A percentile compares a stretch with the other conserved stretches of the same genome.
These are phyloP conservation scores for Zygosaccharomyces pseudorouxii DNA, from an alignment of 805 yeast genomes.

Conservation along the genomic window DNA sequence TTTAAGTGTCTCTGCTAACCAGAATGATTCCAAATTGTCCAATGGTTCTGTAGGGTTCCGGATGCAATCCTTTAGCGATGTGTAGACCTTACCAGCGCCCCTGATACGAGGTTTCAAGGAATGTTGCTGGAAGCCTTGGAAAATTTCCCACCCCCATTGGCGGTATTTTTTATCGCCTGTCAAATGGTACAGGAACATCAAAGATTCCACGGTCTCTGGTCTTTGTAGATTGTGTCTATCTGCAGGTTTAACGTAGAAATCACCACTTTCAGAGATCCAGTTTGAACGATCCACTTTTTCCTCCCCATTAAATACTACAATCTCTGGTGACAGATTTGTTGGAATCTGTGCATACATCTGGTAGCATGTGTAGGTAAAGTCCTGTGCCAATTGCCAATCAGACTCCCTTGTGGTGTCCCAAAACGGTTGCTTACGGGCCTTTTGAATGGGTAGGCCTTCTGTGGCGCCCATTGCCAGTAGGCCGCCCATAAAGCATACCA, in stretches of 20 bases:
- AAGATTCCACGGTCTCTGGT: slow-evolving; percentile 90
- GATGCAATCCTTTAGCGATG: slow-evolving; percentile 66
- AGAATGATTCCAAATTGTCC: slow-evolving; percentile 86
- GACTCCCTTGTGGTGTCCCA: slow-evolving; percentile 59
- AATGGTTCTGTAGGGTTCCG: slow-evolving; percentile 44
- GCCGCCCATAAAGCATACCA: slow-evolving; percentile 90
- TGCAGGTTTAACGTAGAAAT: slow-evolving; percentile 60
- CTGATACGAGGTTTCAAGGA: slow-evolving; percentile 46
- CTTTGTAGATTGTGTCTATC: slow-evolving; percentile 86
- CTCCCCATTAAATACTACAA: slow-evolving; percentile 70
- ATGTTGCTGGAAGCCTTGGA: slow-evolving; percentile 60
- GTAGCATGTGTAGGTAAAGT: slow-evolving; percentile 75
- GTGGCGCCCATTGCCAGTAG: slow-evolving; percentile 87
- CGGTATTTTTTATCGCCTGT: slow-evolving; percentile 79
- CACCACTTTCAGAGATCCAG: slow-evolving; percentile 40
- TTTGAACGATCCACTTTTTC: slow-evolving; percentile 20
- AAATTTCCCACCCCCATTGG: slow-evolving; percentile 85
- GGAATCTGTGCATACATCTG: slow-evolving; percentile 70
- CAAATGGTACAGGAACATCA: slow-evolving; percentile 72
- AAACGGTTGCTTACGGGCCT: slow-evolving; percentile 48
- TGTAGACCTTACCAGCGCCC: slow-evolving; percentile 40
- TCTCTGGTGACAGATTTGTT: slow-evolving; percentile 86
- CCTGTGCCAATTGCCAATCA: slow-evolving; percentile 68
- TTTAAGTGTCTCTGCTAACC: slow-evolving; percentile 91
- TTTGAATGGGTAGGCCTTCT: slow-evolving; percentile 51